A percentile compares a stretch with the other conserved stretches of the same genome.
Conservation (phyloP, 495 filamentous ascomycete species). For the Aspergillus ellipticus region DNA sequence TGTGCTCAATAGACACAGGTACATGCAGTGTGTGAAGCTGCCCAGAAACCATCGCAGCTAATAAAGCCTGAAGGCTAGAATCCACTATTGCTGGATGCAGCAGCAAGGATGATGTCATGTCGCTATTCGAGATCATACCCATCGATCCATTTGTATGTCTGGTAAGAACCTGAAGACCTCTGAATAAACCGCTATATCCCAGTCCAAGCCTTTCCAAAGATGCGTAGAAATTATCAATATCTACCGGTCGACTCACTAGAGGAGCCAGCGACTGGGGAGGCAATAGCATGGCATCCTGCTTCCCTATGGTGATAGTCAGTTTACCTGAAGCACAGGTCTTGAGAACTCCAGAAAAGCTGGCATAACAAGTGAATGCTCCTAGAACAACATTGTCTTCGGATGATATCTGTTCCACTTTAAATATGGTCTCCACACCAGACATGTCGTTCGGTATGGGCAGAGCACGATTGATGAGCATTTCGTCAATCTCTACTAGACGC, state of each 20-base stretch:
- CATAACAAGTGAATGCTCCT: not conserved
- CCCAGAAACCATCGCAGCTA: not conserved
- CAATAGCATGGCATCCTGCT: not conserved
- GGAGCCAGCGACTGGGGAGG: not conserved
- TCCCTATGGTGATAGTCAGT: not conserved
- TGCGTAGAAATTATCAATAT: not conserved
- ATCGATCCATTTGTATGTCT: not conserved
- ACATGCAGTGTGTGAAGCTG: not conserved
- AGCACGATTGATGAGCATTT: slow-evolving; percentile 2
- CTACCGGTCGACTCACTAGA: not conserved
- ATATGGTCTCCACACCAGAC: not conserved
- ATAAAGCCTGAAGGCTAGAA: not conserved
- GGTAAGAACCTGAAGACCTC: not conserved
- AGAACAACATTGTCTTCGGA: not conserved
- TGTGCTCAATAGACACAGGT: not conserved
- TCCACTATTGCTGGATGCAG: not conserved
- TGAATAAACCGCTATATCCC: not conserved
- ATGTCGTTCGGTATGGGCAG: not conserved
- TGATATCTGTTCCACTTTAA: not conserved
- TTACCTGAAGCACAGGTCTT: not conserved
- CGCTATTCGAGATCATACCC: not conserved
- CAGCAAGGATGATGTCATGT: not conserved
- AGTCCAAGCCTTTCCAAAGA: not conserved
- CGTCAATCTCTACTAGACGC: slow-evolving; percentile 4
- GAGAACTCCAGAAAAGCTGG: not conserved